These are phyloP conservation scores for Pseudogymnoascus sp. DNA, from an alignment of 2,329 filamentous ascomycete genomes.

Conservation along the genomic window DNA sequence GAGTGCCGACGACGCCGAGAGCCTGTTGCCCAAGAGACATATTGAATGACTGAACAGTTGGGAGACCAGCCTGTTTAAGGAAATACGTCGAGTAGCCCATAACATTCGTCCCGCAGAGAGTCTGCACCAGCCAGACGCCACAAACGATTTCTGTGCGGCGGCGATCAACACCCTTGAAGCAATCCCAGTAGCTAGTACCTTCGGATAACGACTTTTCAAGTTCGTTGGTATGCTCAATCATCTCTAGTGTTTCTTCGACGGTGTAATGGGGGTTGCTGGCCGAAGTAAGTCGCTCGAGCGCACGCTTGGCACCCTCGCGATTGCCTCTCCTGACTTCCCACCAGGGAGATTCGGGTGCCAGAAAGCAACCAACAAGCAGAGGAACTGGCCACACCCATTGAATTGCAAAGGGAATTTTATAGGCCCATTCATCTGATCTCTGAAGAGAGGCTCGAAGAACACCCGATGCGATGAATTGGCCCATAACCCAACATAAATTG, in stretches of 20 bases:
- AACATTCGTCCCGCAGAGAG: slow-evolving; percentile 53
- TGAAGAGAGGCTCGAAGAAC: slow-evolving; percentile 36
- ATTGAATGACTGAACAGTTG: slow-evolving; percentile 39
- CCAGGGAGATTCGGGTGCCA: slow-evolving; percentile 11
- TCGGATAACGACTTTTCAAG: slow-evolving; percentile 38
- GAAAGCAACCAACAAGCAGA: slow-evolving; percentile 15
- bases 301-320: slow-evolving; percentile 35
- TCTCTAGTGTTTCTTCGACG: slow-evolving; percentile 30
- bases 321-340: slow-evolving; percentile 37
- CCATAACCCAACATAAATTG: slow-evolving; percentile 42
- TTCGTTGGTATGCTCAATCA: slow-evolving; percentile 48
- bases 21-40: slow-evolving; percentile 41
- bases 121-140: slow-evolving; percentile 54
- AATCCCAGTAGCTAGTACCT: slow-evolving; percentile 41
- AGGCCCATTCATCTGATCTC: slow-evolving; percentile 37
- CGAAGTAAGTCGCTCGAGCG: slow-evolving; percentile 35
- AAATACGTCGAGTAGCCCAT: slow-evolving; percentile 56
- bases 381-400: slow-evolving; percentile 41
- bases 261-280: slow-evolving; percentile 16
- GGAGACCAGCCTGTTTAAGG: slow-evolving; percentile 46
- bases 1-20: slow-evolving; percentile 36
- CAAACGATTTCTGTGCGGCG: slow-evolving; percentile 45
- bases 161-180: slow-evolving; percentile 39
- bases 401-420: slow-evolving; percentile 37
- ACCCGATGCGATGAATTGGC: slow-evolving; percentile 38